These are phyloP conservation scores for Herpotrichia juniperi DNA, from an alignment of 2,329 filamentous ascomycete genomes.

Conservation along the genomic window DNA sequence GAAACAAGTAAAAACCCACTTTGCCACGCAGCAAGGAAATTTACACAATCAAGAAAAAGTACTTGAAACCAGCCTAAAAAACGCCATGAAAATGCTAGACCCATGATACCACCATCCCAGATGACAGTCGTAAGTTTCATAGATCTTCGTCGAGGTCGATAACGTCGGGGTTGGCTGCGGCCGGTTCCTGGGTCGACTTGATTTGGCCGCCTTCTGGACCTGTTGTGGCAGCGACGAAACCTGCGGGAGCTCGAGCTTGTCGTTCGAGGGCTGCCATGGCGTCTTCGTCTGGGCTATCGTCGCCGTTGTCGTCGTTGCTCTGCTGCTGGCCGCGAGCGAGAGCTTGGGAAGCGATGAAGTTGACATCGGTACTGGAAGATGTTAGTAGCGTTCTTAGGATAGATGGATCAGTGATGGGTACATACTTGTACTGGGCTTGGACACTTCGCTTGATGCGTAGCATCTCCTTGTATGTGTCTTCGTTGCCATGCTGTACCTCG, in stretches of 20 bases:
- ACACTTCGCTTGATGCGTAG: conserved; percentile 96
- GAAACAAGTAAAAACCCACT: conserved; percentile 10
- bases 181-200: conserved; percentile 47
- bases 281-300: conserved; percentile 64
- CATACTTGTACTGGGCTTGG: conserved; percentile 90
- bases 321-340: conserved; percentile 78
- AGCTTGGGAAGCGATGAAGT: conserved; percentile 96
- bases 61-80: conserved; percentile 10
- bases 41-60: conserved; percentile 17
- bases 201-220: conserved; percentile 69
- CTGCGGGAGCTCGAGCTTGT: conserved; percentile 84
- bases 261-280: conserved; percentile 90
- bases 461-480: conserved; percentile 99
- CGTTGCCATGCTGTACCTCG: conserved; percentile 97
- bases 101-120: conserved; percentile 3
- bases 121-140: conserved; percentile 33
- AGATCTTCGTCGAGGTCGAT: conserved; percentile 73
- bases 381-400: conserved; percentile 46
- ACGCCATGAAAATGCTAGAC: conserved; percentile 30
- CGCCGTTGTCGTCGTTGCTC: conserved; percentile 52
- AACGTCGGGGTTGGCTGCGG: conserved; percentile 78
- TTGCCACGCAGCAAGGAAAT: background rate
- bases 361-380: conserved; percentile 78
- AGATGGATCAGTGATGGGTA: background rate
- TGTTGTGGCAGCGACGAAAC: conserved; percentile 87